phyloP scores from a whole-genome alignment of 2,329 filamentous ascomycete species.

The Rutstroemia sp. region DNA sequence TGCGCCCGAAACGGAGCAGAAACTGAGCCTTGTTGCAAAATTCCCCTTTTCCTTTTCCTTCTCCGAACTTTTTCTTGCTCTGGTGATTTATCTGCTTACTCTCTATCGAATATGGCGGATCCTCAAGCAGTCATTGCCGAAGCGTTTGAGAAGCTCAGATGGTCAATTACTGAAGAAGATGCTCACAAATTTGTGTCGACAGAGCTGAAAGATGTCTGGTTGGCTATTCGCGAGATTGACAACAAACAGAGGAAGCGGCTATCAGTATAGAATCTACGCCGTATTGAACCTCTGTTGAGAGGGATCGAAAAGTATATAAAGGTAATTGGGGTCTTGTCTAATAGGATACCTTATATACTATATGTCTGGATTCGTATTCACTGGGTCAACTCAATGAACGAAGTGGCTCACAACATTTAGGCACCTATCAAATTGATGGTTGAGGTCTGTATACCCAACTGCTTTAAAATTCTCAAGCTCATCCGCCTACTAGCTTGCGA shows the following conservation, averaged over 20 bases:
- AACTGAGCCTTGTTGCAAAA: too few relatives aligned
- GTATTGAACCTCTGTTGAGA: constrained; percentile 35
- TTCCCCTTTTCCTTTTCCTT: too few relatives aligned
- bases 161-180: constrained; percentile 9
- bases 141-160: constrained; percentile 13
- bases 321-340: constrained; percentile 36
- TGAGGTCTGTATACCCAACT: constrained; percentile 15
- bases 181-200: constrained; percentile 18
- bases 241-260: constrained; percentile 32
- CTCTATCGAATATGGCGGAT: background rate
- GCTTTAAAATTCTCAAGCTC: background rate
- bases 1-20: too few relatives aligned
- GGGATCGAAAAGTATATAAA: constrained; percentile 37
- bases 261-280: constrained; percentile 36
- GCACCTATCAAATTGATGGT: constrained; percentile 35
- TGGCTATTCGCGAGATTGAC: constrained; percentile 34
- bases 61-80: too few relatives aligned
- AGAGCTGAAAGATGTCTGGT: constrained; percentile 32
- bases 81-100: too few relatives aligned
- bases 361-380: constrained; percentile 37
- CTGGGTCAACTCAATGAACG: background rate
- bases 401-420: constrained; percentile 7
- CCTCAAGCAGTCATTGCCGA: constrained; percentile 1
- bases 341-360: constrained; percentile 38
- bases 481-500: constrained; percentile 7